These are phyloP conservation scores for Scopulariopsis brevicaulis DNA, from an alignment of 2,329 filamentous ascomycete species.

Conservation along the genomic window DNA sequence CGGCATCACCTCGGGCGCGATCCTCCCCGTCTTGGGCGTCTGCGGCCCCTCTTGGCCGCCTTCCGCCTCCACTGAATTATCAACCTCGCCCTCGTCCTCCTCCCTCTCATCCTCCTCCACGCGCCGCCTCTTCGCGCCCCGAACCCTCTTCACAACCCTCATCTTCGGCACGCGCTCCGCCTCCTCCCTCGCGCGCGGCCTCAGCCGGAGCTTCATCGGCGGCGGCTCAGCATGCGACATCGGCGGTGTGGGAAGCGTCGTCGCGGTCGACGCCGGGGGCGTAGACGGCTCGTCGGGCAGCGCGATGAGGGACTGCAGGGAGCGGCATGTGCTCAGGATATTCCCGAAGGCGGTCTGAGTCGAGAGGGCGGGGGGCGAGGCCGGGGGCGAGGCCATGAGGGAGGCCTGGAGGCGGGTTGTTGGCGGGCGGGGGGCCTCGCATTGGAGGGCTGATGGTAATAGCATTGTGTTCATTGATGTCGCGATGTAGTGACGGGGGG, in stretches of 20 bases:
- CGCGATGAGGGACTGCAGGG: slow-evolving; percentile 46
- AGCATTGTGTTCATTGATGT: slow-evolving; percentile 30
- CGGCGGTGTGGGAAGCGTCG: slow-evolving; percentile 1
- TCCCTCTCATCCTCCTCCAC: not conserved
- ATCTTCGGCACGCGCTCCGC: slow-evolving; percentile 17
- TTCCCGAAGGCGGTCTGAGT: slow-evolving; percentile 15
- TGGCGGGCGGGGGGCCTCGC: slow-evolving; percentile 37
- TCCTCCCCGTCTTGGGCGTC: slow-evolving; percentile 49
- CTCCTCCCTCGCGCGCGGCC: slow-evolving; percentile 28
- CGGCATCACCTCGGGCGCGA: slow-evolving; percentile 49
- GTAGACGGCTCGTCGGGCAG: slow-evolving; percentile 15
- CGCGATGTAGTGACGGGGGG: not conserved
- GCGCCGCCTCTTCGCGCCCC: slow-evolving; percentile 4
- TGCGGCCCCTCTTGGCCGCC: slow-evolving; percentile 24
- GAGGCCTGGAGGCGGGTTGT: slow-evolving; percentile 28
- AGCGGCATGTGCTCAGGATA: slow-evolving; percentile 48
- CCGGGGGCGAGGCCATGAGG: slow-evolving; percentile 42
- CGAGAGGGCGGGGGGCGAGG: slow-evolving; percentile 38
- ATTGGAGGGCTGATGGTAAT: slow-evolving; percentile 45
- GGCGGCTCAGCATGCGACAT: slow-evolving; percentile 30
- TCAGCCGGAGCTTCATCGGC: slow-evolving; percentile 17
- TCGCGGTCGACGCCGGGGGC: slow-evolving; percentile 6
- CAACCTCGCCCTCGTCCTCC: slow-evolving; percentile 19
- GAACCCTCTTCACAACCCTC: slow-evolving; percentile 12
- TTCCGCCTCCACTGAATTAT: slow-evolving; percentile 13